Evolutionary conservation across 495 filamentous ascomycete genomes (phyloP).

Genomic region (Pyrenula aspistea): DNA sequence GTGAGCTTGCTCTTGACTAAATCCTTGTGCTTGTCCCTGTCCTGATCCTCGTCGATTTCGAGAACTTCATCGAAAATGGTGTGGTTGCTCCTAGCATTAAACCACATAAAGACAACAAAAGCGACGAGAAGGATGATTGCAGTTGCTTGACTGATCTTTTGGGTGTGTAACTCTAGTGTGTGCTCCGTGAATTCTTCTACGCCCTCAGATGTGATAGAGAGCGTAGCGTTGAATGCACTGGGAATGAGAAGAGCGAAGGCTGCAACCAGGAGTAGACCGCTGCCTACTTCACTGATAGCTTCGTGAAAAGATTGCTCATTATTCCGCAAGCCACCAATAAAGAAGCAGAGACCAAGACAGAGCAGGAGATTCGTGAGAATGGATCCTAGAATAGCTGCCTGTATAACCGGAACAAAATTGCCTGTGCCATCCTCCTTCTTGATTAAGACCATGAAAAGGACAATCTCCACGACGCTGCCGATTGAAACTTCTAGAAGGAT

Average conservation of each 20-base stretch:
- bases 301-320: conserved; percentile 60
- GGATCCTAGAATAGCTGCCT: conserved; percentile 71
- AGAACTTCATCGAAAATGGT: conserved; percentile 63
- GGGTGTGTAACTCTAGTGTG: conserved; percentile 32
- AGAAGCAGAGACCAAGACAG: conserved; percentile 68
- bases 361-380: conserved; percentile 68
- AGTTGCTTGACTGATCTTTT: conserved; percentile 62
- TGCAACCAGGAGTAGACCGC: conserved; percentile 68
- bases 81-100: conserved; percentile 76
- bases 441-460: conserved; percentile 67
- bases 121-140: conserved; percentile 69
- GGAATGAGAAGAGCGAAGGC: conserved; percentile 76
- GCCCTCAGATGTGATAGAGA: conserved; percentile 27
- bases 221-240: conserved; percentile 57
- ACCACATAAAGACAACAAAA: conserved; percentile 63
- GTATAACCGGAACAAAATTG: conserved; percentile 57
- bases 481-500: conserved; percentile 67
- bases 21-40: conserved; percentile 58
- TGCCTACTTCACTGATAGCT: conserved; percentile 69
- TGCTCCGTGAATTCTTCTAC: conserved; percentile 13
- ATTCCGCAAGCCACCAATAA: conserved; percentile 57
- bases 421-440: conserved; percentile 22
- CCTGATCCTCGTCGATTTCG: conserved; percentile 56
- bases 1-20: conserved; percentile 60
- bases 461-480: conserved; percentile 68